Percentiles rank a stretch among this genome's conserved stretches.
phyloP scores from a whole-genome alignment of 768 basidiomycete genomes.

The Kwoniella heveanensis region DNA sequence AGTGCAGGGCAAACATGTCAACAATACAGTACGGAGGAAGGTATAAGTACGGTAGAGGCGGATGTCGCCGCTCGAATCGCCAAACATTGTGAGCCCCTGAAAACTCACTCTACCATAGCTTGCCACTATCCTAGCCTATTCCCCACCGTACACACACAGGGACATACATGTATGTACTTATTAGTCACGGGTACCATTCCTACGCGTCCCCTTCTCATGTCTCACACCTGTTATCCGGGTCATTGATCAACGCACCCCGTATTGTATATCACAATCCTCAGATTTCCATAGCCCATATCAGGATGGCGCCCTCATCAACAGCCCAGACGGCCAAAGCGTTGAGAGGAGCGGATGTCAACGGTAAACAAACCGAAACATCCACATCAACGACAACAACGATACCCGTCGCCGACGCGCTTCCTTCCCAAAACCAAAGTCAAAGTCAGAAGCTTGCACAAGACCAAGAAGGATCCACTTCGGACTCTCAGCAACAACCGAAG shows the following conservation, averaged over 20 bases:
- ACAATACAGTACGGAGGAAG: too few relatives aligned
- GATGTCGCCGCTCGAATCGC: neutral
- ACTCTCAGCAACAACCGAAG: neutral
- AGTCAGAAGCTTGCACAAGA: neutral
- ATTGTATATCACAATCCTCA: neutral
- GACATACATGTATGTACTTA: too few relatives aligned
- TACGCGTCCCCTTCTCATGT: neutral
- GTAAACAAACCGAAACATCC: neutral
- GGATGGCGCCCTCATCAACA: neutral
- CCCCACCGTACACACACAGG: too few relatives aligned
- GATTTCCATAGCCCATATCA: too few relatives aligned
- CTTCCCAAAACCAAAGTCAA: slow-evolving; percentile 6
- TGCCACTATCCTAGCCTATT: too few relatives aligned
- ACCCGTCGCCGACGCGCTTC: neutral
- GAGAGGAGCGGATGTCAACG: neutral
- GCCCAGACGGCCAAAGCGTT: neutral
- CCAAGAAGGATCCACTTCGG: slow-evolving; percentile 9
- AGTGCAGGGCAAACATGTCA: neutral
- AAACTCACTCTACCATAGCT: neutral
- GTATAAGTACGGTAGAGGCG: neutral
- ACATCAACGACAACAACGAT: neutral
- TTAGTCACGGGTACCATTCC: too few relatives aligned
- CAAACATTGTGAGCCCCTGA: neutral
- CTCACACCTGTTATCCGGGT: neutral
- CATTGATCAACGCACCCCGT: too few relatives aligned